Conservation (phyloP, 2,329 filamentous ascomycete species). For the Penicillium sp. region DNA sequence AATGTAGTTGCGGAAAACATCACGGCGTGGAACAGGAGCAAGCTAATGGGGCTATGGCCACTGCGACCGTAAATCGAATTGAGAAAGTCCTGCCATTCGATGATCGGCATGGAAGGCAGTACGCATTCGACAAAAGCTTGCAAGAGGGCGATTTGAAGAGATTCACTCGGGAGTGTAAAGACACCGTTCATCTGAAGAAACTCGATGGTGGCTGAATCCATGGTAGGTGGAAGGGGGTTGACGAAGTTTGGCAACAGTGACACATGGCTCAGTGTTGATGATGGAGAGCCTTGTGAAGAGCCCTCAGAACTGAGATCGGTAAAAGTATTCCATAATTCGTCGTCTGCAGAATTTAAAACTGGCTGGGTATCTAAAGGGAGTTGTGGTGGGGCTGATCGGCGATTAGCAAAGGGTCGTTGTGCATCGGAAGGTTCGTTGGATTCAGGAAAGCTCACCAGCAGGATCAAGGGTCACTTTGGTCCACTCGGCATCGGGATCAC, state of each 20-base stretch:
- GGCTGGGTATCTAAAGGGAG: background rate
- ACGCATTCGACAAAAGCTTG: conserved; percentile 78
- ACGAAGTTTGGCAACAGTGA: conserved; percentile 13
- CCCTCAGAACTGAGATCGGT: conserved; percentile 9
- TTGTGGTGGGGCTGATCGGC: background rate
- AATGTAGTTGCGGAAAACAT: conserved; percentile 85
- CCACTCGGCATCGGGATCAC: background rate
- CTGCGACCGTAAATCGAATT: conserved; percentile 54
- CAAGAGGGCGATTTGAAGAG: conserved; percentile 71
- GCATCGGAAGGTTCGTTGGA: background rate
- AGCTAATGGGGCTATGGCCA: conserved; percentile 60
- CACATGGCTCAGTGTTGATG: background rate
- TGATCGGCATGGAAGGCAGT: conserved; percentile 80
- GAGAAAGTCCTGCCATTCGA: conserved; percentile 60
- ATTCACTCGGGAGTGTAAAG: conserved; percentile 64
- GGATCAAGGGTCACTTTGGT: background rate
- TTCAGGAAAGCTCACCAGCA: background rate
- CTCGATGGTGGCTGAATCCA: conserved; percentile 26
- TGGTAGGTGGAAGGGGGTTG: conserved; percentile 13
- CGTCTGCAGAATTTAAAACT: background rate
- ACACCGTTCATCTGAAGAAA: conserved; percentile 78
- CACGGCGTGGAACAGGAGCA: conserved; percentile 81
- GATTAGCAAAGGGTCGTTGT: background rate
- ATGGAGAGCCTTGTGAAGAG: background rate
- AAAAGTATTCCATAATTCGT: conserved; percentile 12